Evolutionary conservation across 2,329 filamentous ascomycete genomes (phyloP).

Genomic region (Waltergamsia citrina): DNA sequence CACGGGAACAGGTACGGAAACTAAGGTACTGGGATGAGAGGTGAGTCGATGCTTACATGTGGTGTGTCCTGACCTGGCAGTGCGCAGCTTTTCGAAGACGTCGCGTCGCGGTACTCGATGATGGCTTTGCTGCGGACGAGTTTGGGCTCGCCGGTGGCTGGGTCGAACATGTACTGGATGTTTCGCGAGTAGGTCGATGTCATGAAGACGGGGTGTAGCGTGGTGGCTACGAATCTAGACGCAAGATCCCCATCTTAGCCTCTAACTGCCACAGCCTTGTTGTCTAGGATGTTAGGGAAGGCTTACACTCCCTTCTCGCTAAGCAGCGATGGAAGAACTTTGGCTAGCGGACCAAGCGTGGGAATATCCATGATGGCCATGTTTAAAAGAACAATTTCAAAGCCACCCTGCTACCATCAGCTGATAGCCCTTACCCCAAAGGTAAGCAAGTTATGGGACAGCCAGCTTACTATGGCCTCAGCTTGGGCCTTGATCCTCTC

Average conservation of each 20-base stretch:
- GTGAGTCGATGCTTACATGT: too few relatives aligned
- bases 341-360: constrained; percentile 28
- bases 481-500: not conserved
- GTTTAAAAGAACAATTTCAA: constrained; percentile 35
- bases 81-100: constrained; percentile 22
- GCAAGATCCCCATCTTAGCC: too few relatives aligned
- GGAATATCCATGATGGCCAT: constrained; percentile 40
- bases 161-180: constrained; percentile 26
- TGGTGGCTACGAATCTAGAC: constrained; percentile 31
- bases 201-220: constrained; percentile 39
- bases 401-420: constrained; percentile 17
- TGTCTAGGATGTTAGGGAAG: too few relatives aligned
- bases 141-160: constrained; percentile 22
- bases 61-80: constrained; percentile 12
- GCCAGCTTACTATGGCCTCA: not conserved
- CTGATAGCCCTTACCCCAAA: too few relatives aligned
- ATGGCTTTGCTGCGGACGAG: constrained; percentile 25
- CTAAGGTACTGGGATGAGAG: too few relatives aligned
- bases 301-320: constrained; percentile 29
- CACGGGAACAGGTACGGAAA: constrained; percentile 4
- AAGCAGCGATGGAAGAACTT: constrained; percentile 27
- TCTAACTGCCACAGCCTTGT: too few relatives aligned
- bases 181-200: constrained; percentile 29
- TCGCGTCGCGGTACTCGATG: constrained; percentile 29
- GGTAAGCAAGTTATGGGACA: too few relatives aligned